These are phyloP conservation scores for Dothideomycetes sp. DNA, from an alignment of 2,329 filamentous ascomycete species.

Conservation along the genomic window DNA sequence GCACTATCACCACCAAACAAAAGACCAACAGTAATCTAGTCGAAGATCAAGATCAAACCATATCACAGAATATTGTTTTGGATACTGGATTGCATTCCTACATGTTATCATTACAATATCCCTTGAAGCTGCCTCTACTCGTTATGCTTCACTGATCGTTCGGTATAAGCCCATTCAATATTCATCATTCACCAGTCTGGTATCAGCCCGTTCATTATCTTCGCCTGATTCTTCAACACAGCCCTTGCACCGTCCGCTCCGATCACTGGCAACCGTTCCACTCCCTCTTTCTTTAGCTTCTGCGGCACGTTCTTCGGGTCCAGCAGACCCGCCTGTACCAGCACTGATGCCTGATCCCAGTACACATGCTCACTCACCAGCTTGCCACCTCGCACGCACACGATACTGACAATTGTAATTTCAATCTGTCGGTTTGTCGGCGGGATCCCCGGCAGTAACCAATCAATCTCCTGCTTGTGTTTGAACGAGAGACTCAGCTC, in stretches of 20 bases:
- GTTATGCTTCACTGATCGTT: no score
- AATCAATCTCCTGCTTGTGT: slow-evolving; percentile 45
- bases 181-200: slow-evolving; percentile 19
- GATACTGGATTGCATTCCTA: no score
- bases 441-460: slow-evolving; percentile 48
- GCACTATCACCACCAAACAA: no score
- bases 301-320: slow-evolving; percentile 44
- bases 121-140: no score
- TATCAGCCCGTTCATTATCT: slow-evolving; percentile 35
- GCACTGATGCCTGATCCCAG: slow-evolving; percentile 51
- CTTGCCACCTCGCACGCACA: slow-evolving; percentile 41
- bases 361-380: slow-evolving; percentile 48
- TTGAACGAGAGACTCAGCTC: slow-evolving; percentile 47
- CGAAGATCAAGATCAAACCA: no score
- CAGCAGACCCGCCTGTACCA: slow-evolving; percentile 47
- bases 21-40: no score
- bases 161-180: no score
- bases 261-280: slow-evolving; percentile 35
- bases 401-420: slow-evolving; percentile 43
- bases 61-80: no score
- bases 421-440: slow-evolving; percentile 47
- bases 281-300: slow-evolving; percentile 30
- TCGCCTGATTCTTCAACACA: slow-evolving; percentile 32
- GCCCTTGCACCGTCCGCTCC: slow-evolving; percentile 36
- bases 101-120: no score